phyloP scores from a whole-genome alignment of 2,329 filamentous ascomycete species.

The Rugonectria rugulosa region DNA sequence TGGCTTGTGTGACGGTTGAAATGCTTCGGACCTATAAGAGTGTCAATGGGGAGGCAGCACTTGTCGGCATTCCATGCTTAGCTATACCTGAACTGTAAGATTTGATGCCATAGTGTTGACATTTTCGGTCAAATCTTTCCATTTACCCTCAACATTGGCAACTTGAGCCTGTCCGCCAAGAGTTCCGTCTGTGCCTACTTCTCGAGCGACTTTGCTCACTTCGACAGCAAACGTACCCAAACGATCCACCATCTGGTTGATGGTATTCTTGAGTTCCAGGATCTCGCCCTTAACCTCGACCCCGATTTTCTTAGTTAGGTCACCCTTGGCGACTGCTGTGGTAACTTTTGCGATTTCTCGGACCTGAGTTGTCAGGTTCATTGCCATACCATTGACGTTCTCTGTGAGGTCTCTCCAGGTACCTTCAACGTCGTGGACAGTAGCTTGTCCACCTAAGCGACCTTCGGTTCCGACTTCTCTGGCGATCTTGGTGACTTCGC shows the following conservation, averaged over 20 bases:
- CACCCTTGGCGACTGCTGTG: slow-evolving; percentile 91
- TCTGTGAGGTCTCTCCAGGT: slow-evolving; percentile 97
- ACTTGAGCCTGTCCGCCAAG: slow-evolving; percentile 93
- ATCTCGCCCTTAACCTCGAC: slow-evolving; percentile 96
- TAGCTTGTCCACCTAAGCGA: slow-evolving; percentile 91
- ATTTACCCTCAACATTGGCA: slow-evolving; percentile 95
- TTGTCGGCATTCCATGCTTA: neutral
- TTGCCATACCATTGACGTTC: slow-evolving; percentile 98
- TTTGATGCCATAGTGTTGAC: slow-evolving; percentile 80
- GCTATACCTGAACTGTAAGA: slow-evolving; percentile 66
- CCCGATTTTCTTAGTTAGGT: slow-evolving; percentile 94
- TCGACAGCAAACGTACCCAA: slow-evolving; percentile 95
- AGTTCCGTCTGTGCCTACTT: slow-evolving; percentile 95
- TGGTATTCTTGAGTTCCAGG: slow-evolving; percentile 92
- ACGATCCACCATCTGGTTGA: slow-evolving; percentile 99
- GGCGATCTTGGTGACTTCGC: slow-evolving; percentile 95
- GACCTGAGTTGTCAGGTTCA: slow-evolving; percentile 97
- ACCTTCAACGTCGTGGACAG: slow-evolving; percentile 93
- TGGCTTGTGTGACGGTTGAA: slow-evolving; percentile 92
- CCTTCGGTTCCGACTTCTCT: slow-evolving; percentile 97
- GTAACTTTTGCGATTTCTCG: slow-evolving; percentile 97
- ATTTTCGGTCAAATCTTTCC: slow-evolving; percentile 95
- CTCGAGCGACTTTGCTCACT: slow-evolving; percentile 92
- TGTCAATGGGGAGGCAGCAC: slow-evolving; percentile 15
- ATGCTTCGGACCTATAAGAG: slow-evolving; percentile 79